Evolutionary conservation across 345 rosid species (phyloP), one percentile per base, ranked within the genome.

Genomic region (Syzygium aqueum): DNA sequence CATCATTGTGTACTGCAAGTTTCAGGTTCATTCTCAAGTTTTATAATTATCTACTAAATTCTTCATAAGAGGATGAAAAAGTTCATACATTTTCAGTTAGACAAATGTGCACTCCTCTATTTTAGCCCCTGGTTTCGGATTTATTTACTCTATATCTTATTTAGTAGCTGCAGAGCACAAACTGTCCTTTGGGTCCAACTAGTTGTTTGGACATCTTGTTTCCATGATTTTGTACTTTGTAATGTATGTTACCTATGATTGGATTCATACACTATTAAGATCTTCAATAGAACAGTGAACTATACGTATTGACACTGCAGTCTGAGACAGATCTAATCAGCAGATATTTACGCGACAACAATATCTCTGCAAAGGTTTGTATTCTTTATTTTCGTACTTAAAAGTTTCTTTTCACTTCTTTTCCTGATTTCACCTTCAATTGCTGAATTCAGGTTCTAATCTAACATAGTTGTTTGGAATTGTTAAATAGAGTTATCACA

Each of bases 1-100:
- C 92, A 95, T 95, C 89, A 97, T 97, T 87, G 88, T 96, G 40
- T 97, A 97, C 93, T 97, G 99, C 95, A 97, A 96, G 91, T 96
- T 97, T 92, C 99, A 97, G 98, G 99, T 96, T 88, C 84, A 59
- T 54, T 51, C 37, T 16, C 77, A 87, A 77, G 25, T 67, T 30
- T 88, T 85, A 80, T 86, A 12, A 33, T 67, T 9, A 54, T 51
- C 63, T 73, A 84, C 51, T 53, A 73, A 6, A 25, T 3, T 37
- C 12, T 84, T 43, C 85, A 52, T 28, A 51, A n/a, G 73, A 54
- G 49, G 51, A 43, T 23, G 85, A n/a, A 51, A n/a, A 28, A 50
- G 16, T 8, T 13, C 2, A 16, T 84, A 50, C 43, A 8, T 51
- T 51, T 84, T 51, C 37, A 5, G 46, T 67, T 67, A 67, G 12